phyloP scores from a whole-genome alignment of 106 monocot genomes.

The Chionographis japonica region DNA sequence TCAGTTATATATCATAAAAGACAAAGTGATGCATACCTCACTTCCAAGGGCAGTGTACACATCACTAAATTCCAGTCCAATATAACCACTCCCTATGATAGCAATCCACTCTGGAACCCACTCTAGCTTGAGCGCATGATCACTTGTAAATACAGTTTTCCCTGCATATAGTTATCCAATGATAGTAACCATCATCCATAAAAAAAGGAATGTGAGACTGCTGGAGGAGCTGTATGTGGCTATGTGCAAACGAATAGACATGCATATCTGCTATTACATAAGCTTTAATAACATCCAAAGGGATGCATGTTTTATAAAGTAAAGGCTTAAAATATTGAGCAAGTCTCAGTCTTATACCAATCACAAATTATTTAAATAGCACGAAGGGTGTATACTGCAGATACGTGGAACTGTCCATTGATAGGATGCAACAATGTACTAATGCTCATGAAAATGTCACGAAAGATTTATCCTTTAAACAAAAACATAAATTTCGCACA shows the following conservation, averaged over 20 bases:
- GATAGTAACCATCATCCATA: not conserved
- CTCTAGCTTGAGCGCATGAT: constrained; percentile 97
- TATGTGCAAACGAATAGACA: too few relatives aligned
- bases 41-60: constrained; percentile 98
- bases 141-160: constrained; percentile 97
- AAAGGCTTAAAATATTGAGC: not conserved
- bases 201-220: not conserved
- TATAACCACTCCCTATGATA: constrained; percentile 98
- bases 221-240: too few relatives aligned
- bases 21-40: constrained; percentile 49
- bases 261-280: too few relatives aligned
- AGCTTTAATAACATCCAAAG: too few relatives aligned
- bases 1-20: not conserved
- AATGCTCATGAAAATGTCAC: too few relatives aligned
- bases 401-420: too few relatives aligned
- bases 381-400: too few relatives aligned
- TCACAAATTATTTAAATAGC: not conserved
- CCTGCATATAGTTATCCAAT: constrained; percentile 36
- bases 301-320: not conserved
- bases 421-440: too few relatives aligned
- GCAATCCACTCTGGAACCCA: constrained; percentile 98
- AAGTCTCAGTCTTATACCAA: too few relatives aligned
- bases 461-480: too few relatives aligned
- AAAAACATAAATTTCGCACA: too few relatives aligned
- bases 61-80: constrained; percentile 99